These are phyloP conservation scores for Dictyostelium discoideum DNA, from an alignment of 78 protist species.

Conservation along the genomic window DNA sequence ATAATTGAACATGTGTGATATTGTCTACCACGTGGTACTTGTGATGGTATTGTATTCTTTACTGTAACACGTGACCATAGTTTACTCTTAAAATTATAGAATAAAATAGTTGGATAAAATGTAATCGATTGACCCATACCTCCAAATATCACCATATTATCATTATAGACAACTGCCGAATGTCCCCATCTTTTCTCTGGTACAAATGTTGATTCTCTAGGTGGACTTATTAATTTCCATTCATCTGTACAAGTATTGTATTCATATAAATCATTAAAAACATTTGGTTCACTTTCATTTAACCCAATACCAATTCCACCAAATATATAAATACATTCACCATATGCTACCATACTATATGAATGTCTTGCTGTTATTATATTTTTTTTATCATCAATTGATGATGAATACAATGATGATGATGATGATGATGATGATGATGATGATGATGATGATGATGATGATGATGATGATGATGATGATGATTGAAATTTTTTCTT, in stretches of 20 bases:
- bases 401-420: not conserved
- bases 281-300: not conserved
- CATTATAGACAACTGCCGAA: not conserved
- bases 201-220: not conserved
- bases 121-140: constrained; percentile 15
- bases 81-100: constrained; percentile 4
- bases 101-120: not conserved
- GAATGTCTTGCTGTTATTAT: constrained; percentile 7
- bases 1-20: constrained; percentile 20
- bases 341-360: constrained; percentile 25
- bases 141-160: constrained; percentile 40
- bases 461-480: not conserved
- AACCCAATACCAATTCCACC: constrained; percentile 12
- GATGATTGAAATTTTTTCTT: not conserved
- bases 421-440: not conserved
- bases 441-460: not conserved
- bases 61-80: constrained; percentile 6
- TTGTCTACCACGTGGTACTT: constrained; percentile 44
- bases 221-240: not conserved
- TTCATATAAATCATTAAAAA: constrained; percentile 4
- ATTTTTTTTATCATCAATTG: not conserved
- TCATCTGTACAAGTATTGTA: not conserved
- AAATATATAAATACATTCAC: constrained; percentile 20
- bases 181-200: constrained; percentile 48
- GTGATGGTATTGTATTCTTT: not conserved